Evolutionary conservation across 192 early-diverging fungal species (phyloP), one percentile per base, ranked within the genome.

Genomic region (Coemansia sp.): DNA sequence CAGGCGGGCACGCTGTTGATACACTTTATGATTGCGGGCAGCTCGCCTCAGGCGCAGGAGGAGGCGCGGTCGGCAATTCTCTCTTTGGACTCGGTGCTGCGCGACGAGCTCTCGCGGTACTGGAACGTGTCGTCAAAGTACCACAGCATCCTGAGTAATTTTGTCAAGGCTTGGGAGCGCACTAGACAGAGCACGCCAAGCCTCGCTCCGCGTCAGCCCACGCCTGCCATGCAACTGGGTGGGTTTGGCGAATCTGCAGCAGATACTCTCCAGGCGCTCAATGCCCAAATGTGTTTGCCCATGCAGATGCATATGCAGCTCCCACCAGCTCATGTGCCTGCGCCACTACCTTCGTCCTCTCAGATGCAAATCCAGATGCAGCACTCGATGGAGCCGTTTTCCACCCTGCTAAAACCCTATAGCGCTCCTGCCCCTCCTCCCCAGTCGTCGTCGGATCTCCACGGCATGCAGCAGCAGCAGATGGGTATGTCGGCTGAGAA

Each of bases 141-240:
- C 69, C 80, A 83, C 45, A 45, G 74, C 35, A 63, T 83, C 18
- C 60, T 83, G 42, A 74, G 75, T 66, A 66, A 63, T 14, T 78
- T 83, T 72, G 80, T 83, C 45, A 83, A 83, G 69, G 80, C 80
- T 7, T 83, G 80, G 80, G 80, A 83, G 66, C 72, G 65, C 59
- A 70, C 79, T 18, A 61, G 79, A 39, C 70, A 82, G 65, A 48
- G 60, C 8, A 76, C 79, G 3, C 74, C 79, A 16, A 73, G 50
- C 53, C n/a, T 65, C 63, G 55, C 73, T 10, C 60, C 73, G 33
- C 59, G 65, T 21, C 70, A 72, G 59, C 45, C 43, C n/a, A 55
- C 51, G 38, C 53, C 63, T 26, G 63, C 38, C 10, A 50, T 45
- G 56, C 33, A 37, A 11, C 59, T 24, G 9, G 13, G 57, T 16